Evolutionary conservation across 176 grass and related monocot genomes (phyloP), one percentile per base, ranked within the genome.

Genomic region (Bonia amplexicaulis): DNA sequence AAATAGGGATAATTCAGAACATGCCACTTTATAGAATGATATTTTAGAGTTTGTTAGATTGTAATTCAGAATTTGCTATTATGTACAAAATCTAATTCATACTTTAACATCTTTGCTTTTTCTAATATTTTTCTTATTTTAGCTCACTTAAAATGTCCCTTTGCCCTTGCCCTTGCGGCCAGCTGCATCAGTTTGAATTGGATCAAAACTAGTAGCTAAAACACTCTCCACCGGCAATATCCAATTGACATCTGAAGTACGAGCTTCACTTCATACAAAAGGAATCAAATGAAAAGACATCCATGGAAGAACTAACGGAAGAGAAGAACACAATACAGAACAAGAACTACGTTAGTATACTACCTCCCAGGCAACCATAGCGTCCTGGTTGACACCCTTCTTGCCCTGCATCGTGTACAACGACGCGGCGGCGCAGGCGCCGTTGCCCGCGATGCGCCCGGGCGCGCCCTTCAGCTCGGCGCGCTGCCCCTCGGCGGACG

Each of bases 351-450:
- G 25, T 3, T 42, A 6, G 11, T 29, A 42, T 89, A 98, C 95
- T 87, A 98, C 93, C 95, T 98, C 89, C 87, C 89, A 85, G 55
- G 95, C 82, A 69, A 98, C 71, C 95, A 98, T 98, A 82, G 95
- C 95, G 57, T 98, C 95, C 87, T 97, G 95, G 79, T 97, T 97
- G 31, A 90, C 79, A 33, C 95, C 95, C 79, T 97, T 97, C 91
- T 88, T 91, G n/a, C 95, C 95, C 84, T 93, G 93, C 89, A 95
- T 79, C 57, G 95, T 95, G 87, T 90, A 97, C 35, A 95, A 87
- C 52, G 92, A 97, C 3, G 92, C 90, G 20, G 75, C 73, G 12
- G 86, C 81, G 67, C 60, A 91, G 25, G 89, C 74, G 46, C 92
- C 92, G 71, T 88, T 93, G 22, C 70, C 27, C 3, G 89, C 85